phyloP scores from a whole-genome alignment of 805 yeast species.

The Cyberlindnera maritima region DNA sequence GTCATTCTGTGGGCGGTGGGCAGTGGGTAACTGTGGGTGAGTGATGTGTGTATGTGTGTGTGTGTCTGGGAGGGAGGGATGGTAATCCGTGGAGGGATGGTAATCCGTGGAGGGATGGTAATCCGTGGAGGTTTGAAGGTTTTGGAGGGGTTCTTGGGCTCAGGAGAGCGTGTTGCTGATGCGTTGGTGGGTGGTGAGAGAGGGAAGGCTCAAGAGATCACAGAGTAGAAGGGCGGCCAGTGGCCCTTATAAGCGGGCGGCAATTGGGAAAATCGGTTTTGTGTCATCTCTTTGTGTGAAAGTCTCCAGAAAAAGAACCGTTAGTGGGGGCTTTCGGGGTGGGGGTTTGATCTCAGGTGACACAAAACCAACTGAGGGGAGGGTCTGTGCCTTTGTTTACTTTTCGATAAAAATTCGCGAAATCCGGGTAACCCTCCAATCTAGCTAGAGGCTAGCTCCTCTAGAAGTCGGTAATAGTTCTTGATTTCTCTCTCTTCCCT shows the following conservation, averaged over 20 bases:
- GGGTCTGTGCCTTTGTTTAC: slow-evolving; percentile 1
- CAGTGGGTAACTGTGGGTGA: neutral
- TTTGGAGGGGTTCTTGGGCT: too few relatives aligned
- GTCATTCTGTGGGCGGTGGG: neutral
- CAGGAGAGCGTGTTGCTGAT: too few relatives aligned
- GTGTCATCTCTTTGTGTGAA: neutral
- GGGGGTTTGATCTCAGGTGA: neutral
- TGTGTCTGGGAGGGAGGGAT: neutral
- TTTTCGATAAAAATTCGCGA: neutral
- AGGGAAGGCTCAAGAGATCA: too few relatives aligned
- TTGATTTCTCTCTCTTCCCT: too few relatives aligned
- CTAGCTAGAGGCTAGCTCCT: too few relatives aligned
- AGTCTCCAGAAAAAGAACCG: neutral
- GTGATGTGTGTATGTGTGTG: neutral
- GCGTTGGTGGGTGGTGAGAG: too few relatives aligned
- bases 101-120: too few relatives aligned
- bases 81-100: too few relatives aligned
- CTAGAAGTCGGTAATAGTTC: too few relatives aligned
- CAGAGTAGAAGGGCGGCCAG: too few relatives aligned
- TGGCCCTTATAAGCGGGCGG: too few relatives aligned
- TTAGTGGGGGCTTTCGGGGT: neutral
- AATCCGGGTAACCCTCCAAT: neutral
- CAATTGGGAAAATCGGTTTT: neutral
- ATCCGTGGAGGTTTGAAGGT: too few relatives aligned
- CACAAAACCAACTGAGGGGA: neutral